Evolutionary conservation across 805 yeast genomes (phyloP), one percentile per base, ranked within the genome.

Genomic region (Ogataea pignaliae): DNA sequence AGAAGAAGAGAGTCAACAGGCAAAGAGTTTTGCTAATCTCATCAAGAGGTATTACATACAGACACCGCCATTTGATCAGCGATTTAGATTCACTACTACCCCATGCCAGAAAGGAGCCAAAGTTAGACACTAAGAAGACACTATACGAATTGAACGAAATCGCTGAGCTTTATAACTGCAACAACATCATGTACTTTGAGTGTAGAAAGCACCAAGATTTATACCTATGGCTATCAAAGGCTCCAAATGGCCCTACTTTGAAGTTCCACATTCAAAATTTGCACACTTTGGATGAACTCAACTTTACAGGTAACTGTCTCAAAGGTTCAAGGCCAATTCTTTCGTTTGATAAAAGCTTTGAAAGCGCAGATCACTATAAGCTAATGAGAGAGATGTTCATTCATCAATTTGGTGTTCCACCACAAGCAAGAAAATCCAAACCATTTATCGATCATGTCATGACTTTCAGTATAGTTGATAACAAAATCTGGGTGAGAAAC

Each of bases 191-290:
- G 63, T 93, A 85, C 64, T 93, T 93, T 64, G 99, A 93, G 68
- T 88, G 96, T 43, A 83, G 98, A 71, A 93, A 93, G 68, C 97
- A 91, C 68, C 86, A 82, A 66, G 99, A 93, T 69, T 78, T 93
- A 59, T 93, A 93, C 65, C 66, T 93, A 65, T 93, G 97, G 96
- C 65, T 93, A 51, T 79, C 97, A 30, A 91, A 93, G 68, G 93
- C 98, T 28, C 99, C 99, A 36, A 91, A 93, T 64, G 99, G 99
- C 1, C 99, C 99, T 47, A 91, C 97, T 18, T 71, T 87, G 58
- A 93, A 93, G 68, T 91, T 93, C 66, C 93, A 85, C 63, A 77
- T 93, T 47, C 97, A 91, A 69, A 93, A 93, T 68, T 74, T 93
- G 69, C 98, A 93, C 66, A 93, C 98, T 30, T 79, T 89, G 73